A percentile compares a stretch with the other conserved stretches of the same genome.
phyloP scores from a whole-genome alignment of 805 yeast species.

The Lipomyces spencermartinsiae region DNA sequence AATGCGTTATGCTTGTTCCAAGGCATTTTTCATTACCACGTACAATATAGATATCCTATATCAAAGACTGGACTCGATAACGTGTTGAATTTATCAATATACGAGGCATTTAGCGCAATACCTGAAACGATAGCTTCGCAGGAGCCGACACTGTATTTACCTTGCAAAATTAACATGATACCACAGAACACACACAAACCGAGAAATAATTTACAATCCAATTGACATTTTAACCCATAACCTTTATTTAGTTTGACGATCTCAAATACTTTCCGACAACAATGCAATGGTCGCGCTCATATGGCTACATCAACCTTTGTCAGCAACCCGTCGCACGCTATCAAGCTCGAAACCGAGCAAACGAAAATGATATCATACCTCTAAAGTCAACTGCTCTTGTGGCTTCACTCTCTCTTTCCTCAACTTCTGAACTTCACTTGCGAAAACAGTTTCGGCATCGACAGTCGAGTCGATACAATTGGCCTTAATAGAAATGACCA shows the following conservation, averaged over 20 bases:
- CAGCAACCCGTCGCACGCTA: background rate
- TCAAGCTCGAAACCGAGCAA: background rate
- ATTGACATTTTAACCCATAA: conserved; percentile 3
- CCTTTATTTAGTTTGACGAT: conserved; percentile 40
- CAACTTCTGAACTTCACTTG: conserved; percentile 98
- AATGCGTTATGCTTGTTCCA: too few species aligned
- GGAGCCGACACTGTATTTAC: background rate
- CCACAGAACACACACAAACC: conserved; percentile 19
- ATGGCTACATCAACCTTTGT: conserved; percentile 60
- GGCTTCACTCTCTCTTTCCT: conserved; percentile 99
- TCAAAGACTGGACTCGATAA: background rate
- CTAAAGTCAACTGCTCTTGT: conserved; percentile 96
- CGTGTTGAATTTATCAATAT: background rate
- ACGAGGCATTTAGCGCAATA: background rate
- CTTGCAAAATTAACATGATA: background rate
- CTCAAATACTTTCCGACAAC: conserved; percentile 97
- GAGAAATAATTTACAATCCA: conserved; percentile 30
- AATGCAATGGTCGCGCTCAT: conserved; percentile 99
- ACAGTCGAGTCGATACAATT: conserved; percentile 99
- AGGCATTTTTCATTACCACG: too few species aligned
- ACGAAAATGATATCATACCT: conserved; percentile 9
- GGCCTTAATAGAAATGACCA: conserved; percentile 97
- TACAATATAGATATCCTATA: too few species aligned
- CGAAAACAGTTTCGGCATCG: conserved; percentile 98
- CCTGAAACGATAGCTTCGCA: background rate